phyloP scores from a whole-genome alignment of 1,284 basidiomycete genomes.

The Leccinum solheimii region DNA sequence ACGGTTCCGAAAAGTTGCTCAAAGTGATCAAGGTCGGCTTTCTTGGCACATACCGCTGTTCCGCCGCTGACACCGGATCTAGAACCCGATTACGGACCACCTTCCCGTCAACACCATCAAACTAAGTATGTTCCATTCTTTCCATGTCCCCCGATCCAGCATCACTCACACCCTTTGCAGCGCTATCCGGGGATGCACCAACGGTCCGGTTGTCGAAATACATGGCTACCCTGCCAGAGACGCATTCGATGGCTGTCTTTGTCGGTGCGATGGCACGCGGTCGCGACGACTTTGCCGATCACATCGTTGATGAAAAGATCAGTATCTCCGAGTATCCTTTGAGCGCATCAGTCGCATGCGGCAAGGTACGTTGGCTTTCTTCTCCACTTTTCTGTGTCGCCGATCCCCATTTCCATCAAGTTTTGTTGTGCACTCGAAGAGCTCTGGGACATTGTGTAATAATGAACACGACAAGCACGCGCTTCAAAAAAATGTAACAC shows the following conservation, averaged over 20 bases:
- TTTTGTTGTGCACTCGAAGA: conserved; percentile 73
- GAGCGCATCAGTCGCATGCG: conserved; percentile 95
- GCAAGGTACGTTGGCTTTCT: conserved; percentile 64
- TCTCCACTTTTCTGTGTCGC: background rate
- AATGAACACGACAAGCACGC: background rate
- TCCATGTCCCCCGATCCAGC: conserved; percentile 2
- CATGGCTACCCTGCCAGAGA: conserved; percentile 78
- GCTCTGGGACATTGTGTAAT: conserved; percentile 58
- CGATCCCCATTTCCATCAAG: conserved; percentile 32
- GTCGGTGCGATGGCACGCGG: conserved; percentile 98
- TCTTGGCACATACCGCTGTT: background rate
- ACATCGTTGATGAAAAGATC: conserved; percentile 96
- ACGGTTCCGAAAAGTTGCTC: conserved; percentile 94
- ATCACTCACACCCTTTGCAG: conserved; percentile 42
- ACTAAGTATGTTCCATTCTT: conserved; percentile 65
- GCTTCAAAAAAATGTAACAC: conserved; percentile 18
- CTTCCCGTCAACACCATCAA: conserved; percentile 96
- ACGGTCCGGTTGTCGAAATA: conserved; percentile 83
- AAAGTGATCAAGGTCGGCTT: conserved; percentile 86
- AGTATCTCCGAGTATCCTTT: conserved; percentile 93
- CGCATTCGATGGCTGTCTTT: conserved; percentile 92
- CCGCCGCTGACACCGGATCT: conserved; percentile 9
- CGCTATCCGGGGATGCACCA: conserved; percentile 90
- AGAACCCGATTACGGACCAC: conserved; percentile 97
- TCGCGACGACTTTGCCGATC: conserved; percentile 96